A percentile compares a stretch with the other conserved stretches of the same genome.
phyloP scores from a whole-genome alignment of 192 early-diverging fungal species.

The Dispira simplex region DNA sequence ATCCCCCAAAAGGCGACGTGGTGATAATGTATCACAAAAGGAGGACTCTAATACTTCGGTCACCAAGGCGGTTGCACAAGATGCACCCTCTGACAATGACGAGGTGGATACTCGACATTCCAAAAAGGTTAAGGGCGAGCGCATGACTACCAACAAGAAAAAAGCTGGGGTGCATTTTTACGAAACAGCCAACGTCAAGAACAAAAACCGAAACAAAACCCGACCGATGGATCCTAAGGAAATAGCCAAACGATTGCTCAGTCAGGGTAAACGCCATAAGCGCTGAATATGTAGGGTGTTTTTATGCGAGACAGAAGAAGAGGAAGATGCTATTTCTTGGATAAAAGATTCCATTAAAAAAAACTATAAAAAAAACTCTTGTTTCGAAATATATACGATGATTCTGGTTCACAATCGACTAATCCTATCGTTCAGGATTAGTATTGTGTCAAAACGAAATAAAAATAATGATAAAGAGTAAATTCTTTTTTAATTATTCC shows the following conservation, averaged over 20 bases:
- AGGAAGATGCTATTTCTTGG: too few species aligned
- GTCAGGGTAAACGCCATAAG: constrained; percentile 20
- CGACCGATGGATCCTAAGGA: constrained; percentile 49
- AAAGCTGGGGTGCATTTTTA: constrained; percentile 89
- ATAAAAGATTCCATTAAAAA: too few species aligned
- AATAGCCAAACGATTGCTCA: constrained; percentile 26
- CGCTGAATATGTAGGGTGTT: too few species aligned
- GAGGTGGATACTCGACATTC: constrained; percentile 20
- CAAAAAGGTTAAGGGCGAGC: constrained; percentile 41
- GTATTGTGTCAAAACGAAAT: too few species aligned
- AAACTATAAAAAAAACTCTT: too few species aligned
- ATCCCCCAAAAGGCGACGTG: constrained; percentile 7
- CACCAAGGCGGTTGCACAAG: constrained; percentile 15
- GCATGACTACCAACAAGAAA: constrained; percentile 86
- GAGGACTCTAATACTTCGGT: constrained; percentile 18
- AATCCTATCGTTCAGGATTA: too few species aligned
- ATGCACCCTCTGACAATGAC: constrained; percentile 8
- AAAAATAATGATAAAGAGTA: too few species aligned
- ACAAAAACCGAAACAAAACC: constrained; percentile 69
- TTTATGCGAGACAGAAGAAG: too few species aligned
- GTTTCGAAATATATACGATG: too few species aligned
- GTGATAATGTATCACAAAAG: constrained; percentile 22
- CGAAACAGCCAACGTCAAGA: constrained; percentile 89
- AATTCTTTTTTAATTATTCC: too few species aligned
- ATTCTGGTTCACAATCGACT: too few species aligned